Evolutionary conservation across 805 yeast genomes (phyloP), one percentile per base, ranked within the genome.

Genomic region (Lipomyces starkeyi): DNA sequence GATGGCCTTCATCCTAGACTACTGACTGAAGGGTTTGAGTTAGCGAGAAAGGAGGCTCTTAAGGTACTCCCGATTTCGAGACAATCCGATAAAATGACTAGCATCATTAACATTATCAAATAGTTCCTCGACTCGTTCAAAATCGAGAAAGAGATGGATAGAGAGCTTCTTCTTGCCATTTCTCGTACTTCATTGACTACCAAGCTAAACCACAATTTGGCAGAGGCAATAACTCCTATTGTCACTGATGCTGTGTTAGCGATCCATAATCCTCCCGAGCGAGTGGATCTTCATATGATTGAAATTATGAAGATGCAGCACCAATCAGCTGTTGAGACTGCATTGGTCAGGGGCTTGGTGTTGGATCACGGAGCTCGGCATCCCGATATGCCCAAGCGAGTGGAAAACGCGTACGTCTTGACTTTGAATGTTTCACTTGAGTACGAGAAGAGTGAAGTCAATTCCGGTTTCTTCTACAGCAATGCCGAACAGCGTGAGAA

Each of bases 301-400:
- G 99, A 95, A 82, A 91, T 95, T 76, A 95, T 95, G 96, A 88
- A 95, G 73, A 96, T 95, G 98, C 97, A 95, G 85, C 94, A 91
- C 76, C 91, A 91, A 73, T 85, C 89, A 52, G 91, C 95, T 43
- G 86, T 88, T 69, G 95, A 93, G 65, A 93, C 98, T 22, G 84
- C 85, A 75, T 87, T 95, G 68, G 83, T 95, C 72, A 88, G 86
- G 74, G 99, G 99, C 58, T 85, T 95, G 73, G 99, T 95, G 49
- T 84, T 95, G 72, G 99, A 95, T 79, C 99, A 95, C 78, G 99
- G 99, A 73, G 98, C 97, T 20, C 87, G 99, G 78, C 99, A 95
- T 83, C 99, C 99, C 58, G 99, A 95, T 80, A 95, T 95, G 99
- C 99, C 99, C 67, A 90, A 88, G 73, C 81, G 88, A 64, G 89